Evolutionary conservation across 208 protist species (phyloP), one percentile per base, ranked within the genome.

Genomic region (Leishmania martiniquensis): DNA sequence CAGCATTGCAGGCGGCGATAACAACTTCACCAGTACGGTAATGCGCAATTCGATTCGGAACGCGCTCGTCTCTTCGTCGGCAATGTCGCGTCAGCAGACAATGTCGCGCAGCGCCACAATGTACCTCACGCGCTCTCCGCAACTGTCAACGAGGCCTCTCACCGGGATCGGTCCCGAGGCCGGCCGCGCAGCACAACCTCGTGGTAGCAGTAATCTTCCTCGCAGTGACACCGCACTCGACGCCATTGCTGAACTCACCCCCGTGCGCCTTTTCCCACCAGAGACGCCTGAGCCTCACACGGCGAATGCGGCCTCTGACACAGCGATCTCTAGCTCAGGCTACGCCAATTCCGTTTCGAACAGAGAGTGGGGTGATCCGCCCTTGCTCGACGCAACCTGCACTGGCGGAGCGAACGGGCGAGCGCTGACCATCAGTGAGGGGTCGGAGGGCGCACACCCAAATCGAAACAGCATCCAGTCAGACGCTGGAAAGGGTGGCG

Each of bases 341-440:
- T 57, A 77, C 22, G 20, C 60, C 60, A 44, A 70, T 55, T 55
- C 44, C 25, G 3, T 29, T 37, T 44, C 34, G 17, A 77, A 57
- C 42, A n/a, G 39, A n/a, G 70, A 37, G 68, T 17, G 57, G 62
- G n/a, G 51, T 25, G 80, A 84, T 72, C 78, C 79, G 15, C 83
- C 83, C 7, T 55, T 81, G 12, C 62, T 87, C 4, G 73, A 81
- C n/a, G 78, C 75, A 6, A 87, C 83, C 17, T 29, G 45, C 72
- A 77, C 63, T 65, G 60, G 69, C 29, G 55, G 67, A 13, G 47
- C 70, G 32, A 65, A 72, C 2, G 44, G 45, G 59, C 74, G 68
- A 5, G 42, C 32, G 9, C 39, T 68, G 25, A 0, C 37, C 4
- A 57, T 60, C 4, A 37, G 68, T 20, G 51, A 60, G 32, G 6